Conservation (phyloP, 495 filamentous ascomycete species). For the Polyplosphaeria fusca region DNA sequence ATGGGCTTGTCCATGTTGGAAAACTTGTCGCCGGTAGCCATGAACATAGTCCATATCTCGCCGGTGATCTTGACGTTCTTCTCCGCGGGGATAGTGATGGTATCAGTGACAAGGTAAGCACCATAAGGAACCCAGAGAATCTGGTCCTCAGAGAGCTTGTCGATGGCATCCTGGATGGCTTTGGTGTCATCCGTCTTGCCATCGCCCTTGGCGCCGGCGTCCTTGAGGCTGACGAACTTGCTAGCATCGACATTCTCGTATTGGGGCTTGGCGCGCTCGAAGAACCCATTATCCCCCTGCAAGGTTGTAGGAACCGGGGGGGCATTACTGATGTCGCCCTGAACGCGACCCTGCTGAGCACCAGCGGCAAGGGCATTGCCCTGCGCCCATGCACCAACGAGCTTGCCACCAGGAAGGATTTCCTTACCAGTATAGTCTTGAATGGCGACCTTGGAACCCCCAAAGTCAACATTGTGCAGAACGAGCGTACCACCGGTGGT, state of each 20-base stretch:
- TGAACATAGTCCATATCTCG: slow-evolving; percentile 61
- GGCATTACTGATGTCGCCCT: slow-evolving; percentile 40
- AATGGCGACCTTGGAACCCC: slow-evolving; percentile 59
- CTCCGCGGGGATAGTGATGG: slow-evolving; percentile 39
- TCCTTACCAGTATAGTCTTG: slow-evolving; percentile 49
- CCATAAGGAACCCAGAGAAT: slow-evolving; percentile 50
- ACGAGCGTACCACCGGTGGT: slow-evolving; percentile 53
- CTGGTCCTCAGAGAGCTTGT: slow-evolving; percentile 43
- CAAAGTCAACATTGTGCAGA: slow-evolving; percentile 67
- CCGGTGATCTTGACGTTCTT: slow-evolving; percentile 42
- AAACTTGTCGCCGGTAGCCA: slow-evolving; percentile 60
- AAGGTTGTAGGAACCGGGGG: slow-evolving; percentile 44
- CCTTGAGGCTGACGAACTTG: slow-evolving; percentile 59
- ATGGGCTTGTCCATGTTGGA: slow-evolving; percentile 59
- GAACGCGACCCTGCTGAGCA: slow-evolving; percentile 43
- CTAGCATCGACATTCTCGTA: slow-evolving; percentile 54
- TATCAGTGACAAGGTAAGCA: slow-evolving; percentile 41
- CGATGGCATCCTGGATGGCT: slow-evolving; percentile 49
- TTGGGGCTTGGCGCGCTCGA: slow-evolving; percentile 64
- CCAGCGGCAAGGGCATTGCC: slow-evolving; percentile 51
- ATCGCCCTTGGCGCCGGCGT: slow-evolving; percentile 63
- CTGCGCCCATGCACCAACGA: slow-evolving; percentile 53
- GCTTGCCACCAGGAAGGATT: slow-evolving; percentile 56
- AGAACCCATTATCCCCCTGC: slow-evolving; percentile 52
- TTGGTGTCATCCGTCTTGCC: slow-evolving; percentile 64